These are phyloP conservation scores for Arthrobotrys iridis DNA, from an alignment of 2,329 filamentous ascomycete genomes.

Conservation along the genomic window DNA sequence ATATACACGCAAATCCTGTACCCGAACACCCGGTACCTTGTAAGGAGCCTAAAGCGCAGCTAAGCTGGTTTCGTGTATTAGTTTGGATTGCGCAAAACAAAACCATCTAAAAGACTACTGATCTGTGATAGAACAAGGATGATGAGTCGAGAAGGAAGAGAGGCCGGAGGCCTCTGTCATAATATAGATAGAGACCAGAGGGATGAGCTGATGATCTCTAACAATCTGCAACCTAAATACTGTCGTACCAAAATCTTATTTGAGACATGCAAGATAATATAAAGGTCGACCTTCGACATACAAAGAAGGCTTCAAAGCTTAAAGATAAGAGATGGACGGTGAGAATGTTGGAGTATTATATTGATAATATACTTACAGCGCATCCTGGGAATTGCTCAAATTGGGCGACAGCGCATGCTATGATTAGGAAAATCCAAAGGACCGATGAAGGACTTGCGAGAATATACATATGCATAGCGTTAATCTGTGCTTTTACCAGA, in stretches of 20 bases:
- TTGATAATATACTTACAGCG: background rate
- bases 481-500: too few species aligned
- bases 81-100: background rate
- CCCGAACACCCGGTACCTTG: background rate
- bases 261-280: background rate
- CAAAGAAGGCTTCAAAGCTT: too few species aligned
- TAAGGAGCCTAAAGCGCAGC: background rate
- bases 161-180: too few species aligned
- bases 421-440: background rate
- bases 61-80: background rate
- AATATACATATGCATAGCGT: too few species aligned
- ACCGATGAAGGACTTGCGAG: background rate
- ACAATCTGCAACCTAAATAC: too few species aligned
- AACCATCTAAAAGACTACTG: background rate
- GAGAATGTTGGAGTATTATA: too few species aligned
- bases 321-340: too few species aligned
- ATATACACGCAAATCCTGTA: background rate
- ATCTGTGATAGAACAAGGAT: too few species aligned
- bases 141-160: too few species aligned
- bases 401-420: background rate
- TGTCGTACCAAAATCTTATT: background rate
- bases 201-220: too few species aligned
- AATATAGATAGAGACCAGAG: too few species aligned
- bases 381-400: background rate
- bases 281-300: too few species aligned